Percentiles rank a stretch among this genome's conserved stretches.
Evolutionary conservation across 768 basidiomycete species (phyloP).

Genomic region (Cubamyces sp.): DNA sequence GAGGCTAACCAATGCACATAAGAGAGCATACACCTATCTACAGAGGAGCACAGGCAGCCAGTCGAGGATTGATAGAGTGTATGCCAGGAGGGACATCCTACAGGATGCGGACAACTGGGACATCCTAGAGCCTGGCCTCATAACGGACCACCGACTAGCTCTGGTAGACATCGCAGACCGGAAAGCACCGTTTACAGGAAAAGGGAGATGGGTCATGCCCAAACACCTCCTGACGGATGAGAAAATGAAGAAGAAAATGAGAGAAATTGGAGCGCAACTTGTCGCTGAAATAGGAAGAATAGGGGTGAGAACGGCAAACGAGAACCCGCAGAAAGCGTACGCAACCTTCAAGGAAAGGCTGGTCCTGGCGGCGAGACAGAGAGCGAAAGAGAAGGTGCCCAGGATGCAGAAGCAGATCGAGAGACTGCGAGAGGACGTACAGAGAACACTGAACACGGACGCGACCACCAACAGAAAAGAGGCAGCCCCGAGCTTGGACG

Average conservation of each 20-base stretch:
- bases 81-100: no score
- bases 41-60: background rate
- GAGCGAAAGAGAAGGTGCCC: background rate
- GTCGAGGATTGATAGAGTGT: background rate
- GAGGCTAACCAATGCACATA: background rate
- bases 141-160: constrained; percentile 13
- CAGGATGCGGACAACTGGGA: background rate
- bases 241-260: background rate
- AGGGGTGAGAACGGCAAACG: background rate
- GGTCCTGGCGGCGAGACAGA: background rate
- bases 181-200: constrained; percentile 9
- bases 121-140: background rate
- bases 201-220: constrained; percentile 12
- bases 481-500: background rate
- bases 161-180: background rate
- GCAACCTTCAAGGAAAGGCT: background rate
- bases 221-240: background rate
- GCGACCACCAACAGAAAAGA: background rate
- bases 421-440: background rate
- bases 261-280: no score
- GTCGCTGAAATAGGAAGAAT: background rate
- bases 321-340: background rate
- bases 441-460: background rate
- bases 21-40: background rate
- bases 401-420: background rate